Evolutionary conservation across 2,329 filamentous ascomycete genomes (phyloP).

Genomic region (Hansfordia pulvinata): DNA sequence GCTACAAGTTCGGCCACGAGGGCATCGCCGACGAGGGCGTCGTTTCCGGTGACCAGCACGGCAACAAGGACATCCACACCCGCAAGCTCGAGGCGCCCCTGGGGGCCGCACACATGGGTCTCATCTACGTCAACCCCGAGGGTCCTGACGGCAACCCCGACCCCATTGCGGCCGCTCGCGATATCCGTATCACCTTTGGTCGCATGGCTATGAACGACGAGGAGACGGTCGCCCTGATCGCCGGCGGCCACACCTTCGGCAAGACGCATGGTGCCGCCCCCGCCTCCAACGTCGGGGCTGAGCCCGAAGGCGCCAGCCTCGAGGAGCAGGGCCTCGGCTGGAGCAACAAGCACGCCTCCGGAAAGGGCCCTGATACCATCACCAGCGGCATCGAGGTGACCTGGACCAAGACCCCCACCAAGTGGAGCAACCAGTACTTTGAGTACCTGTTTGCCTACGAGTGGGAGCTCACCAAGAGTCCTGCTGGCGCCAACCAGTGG

Average conservation of each 20-base stretch:
- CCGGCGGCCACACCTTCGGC: constrained; percentile 66
- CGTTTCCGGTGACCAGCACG: constrained; percentile 16
- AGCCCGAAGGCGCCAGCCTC: constrained; percentile 51
- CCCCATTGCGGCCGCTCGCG: constrained; percentile 51
- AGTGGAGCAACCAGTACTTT: constrained; percentile 65
- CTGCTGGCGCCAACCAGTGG: constrained; percentile 67
- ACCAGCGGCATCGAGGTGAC: constrained; percentile 67
- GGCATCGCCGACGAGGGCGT: constrained; percentile 23
- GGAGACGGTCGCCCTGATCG: constrained; percentile 69
- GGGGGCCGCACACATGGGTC: constrained; percentile 57
- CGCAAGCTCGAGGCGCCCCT: constrained; percentile 56
- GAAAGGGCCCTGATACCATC: constrained; percentile 60
- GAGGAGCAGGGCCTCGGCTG: constrained; percentile 62
- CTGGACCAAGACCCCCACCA: constrained; percentile 63
- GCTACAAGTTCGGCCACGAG: constrained; percentile 42
- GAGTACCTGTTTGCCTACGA: constrained; percentile 68
- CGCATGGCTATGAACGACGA: constrained; percentile 78
- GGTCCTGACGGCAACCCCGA: constrained; percentile 62
- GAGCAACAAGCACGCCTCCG: constrained; percentile 48
- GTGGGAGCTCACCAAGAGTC: constrained; percentile 64
- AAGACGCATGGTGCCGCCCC: constrained; percentile 68
- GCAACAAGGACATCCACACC: constrained; percentile 35
- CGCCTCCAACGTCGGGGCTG: constrained; percentile 48
- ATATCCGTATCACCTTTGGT: constrained; percentile 62
- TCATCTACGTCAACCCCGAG: constrained; percentile 76